Conservation (phyloP, 2,329 filamentous ascomycete genomes). For the Ustilaginoidea virens region DNA sequence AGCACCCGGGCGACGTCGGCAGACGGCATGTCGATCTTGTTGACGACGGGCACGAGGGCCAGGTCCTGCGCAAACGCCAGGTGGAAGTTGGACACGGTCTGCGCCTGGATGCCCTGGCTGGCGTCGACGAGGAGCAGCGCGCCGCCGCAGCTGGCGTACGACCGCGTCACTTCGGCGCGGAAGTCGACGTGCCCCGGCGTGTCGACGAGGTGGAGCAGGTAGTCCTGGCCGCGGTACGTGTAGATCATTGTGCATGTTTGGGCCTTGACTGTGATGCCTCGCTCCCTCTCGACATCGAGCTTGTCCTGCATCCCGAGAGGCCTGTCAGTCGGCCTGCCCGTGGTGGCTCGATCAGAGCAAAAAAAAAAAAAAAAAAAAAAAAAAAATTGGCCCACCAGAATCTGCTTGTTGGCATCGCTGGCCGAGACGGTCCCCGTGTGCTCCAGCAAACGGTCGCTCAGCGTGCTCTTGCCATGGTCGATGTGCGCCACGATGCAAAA, state of each 20-base stretch:
- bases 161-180: constrained; percentile 84
- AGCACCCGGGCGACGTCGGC: constrained; percentile 78
- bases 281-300: constrained; percentile 43
- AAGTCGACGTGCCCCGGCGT: constrained; percentile 98
- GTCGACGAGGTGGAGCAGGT: constrained; percentile 87
- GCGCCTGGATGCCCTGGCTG: constrained; percentile 89
- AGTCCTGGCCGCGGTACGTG: constrained; percentile 71
- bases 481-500: constrained; percentile 99
- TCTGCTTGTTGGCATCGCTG: constrained; percentile 75
- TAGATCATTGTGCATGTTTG: constrained; percentile 98
- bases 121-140: constrained; percentile 88
- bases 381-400: constrained; percentile 52
- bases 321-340: too few relatives aligned
- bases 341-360: too few relatives aligned
- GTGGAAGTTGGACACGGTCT: constrained; percentile 98
- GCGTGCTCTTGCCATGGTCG: constrained; percentile 95
- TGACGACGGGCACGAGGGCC: constrained; percentile 77
- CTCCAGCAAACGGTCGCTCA: constrained; percentile 84
- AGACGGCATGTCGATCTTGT: constrained; percentile 88
- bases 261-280: constrained; percentile 96
- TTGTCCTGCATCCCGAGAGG: constrained; percentile 47
- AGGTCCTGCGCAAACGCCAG: constrained; percentile 87
- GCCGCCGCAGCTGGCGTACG: constrained; percentile 90
- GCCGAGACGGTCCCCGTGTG: constrained; percentile 83
- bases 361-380: too few relatives aligned